phyloP scores from a whole-genome alignment of 2,329 filamentous ascomycete species.

The Taxawa tesnikishii region DNA sequence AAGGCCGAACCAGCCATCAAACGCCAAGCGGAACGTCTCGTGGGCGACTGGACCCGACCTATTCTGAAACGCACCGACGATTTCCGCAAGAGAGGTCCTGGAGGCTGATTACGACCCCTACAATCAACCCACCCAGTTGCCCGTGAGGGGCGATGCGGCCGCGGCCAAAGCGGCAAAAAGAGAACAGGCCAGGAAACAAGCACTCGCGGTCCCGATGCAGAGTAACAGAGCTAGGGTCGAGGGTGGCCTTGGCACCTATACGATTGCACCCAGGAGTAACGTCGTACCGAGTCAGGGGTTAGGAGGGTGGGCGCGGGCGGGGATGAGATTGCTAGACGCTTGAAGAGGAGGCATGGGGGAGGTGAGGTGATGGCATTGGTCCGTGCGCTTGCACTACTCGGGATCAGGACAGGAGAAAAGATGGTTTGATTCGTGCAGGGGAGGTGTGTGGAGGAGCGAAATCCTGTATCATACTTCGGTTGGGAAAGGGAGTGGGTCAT shows the following conservation, averaged over 20 bases:
- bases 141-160: constrained; percentile 11
- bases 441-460: no score
- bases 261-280: constrained; percentile 49
- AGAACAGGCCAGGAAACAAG: constrained; percentile 38
- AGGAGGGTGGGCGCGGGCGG: constrained; percentile 15
- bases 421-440: no score
- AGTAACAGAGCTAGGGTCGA: constrained; percentile 49
- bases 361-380: constrained; percentile 2
- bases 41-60: constrained; percentile 90
- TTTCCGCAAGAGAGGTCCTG: constrained; percentile 67
- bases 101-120: constrained; percentile 48
- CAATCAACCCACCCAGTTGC: constrained; percentile 11
- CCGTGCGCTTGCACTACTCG: no score
- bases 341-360: constrained; percentile 7
- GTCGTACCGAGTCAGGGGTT: constrained; percentile 17
- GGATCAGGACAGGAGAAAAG: no score
- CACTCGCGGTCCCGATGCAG: constrained; percentile 38
- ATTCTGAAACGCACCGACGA: constrained; percentile 90
- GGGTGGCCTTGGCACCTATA: constrained; percentile 47
- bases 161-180: constrained; percentile 26
- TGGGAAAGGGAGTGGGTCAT: no score
- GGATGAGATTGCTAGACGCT: constrained; percentile 21
- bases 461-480: no score
- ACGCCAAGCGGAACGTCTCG: constrained; percentile 80
- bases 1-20: constrained; percentile 81